Percentiles rank a stretch among this genome's conserved stretches.
These are phyloP conservation scores for Noccaea caerulescens DNA, from an alignment of 345 rosid genomes.

Conservation along the genomic window DNA sequence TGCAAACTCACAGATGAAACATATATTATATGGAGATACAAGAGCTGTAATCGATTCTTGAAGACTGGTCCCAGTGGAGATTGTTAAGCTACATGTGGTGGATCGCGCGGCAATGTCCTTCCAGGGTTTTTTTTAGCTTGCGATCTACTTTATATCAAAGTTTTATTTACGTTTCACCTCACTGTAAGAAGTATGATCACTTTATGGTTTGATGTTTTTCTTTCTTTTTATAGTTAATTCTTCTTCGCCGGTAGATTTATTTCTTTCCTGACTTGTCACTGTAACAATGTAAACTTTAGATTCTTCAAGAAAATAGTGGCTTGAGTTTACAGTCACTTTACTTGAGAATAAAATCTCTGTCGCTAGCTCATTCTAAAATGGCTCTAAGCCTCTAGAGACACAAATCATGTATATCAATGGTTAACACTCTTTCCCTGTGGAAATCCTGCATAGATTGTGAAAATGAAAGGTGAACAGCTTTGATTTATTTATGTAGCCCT, in stretches of 20 bases:
- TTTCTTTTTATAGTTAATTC: slow-evolving; percentile 23
- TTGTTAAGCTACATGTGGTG: slow-evolving; percentile 20
- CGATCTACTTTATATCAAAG: slow-evolving; percentile 62
- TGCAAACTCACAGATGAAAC: slow-evolving; percentile 33
- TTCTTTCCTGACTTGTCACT: slow-evolving; percentile 36
- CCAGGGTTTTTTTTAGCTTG: slow-evolving; percentile 44
- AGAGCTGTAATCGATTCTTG: slow-evolving; percentile 17
- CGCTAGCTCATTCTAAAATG: background rate
- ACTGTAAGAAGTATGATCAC: slow-evolving; percentile 34
- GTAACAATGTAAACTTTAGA: slow-evolving; percentile 34
- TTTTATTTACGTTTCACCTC: slow-evolving; percentile 37
- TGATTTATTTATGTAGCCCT: background rate
- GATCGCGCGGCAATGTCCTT: slow-evolving; percentile 37
- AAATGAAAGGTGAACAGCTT: slow-evolving; percentile 28
- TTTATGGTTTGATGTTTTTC: slow-evolving; percentile 16
- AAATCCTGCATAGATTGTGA: slow-evolving; percentile 34
- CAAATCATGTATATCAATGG: background rate
- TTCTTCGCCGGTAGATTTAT: slow-evolving; percentile 31
- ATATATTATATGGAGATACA: slow-evolving; percentile 14
- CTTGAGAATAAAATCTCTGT: background rate
- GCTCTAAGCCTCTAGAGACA: background rate
- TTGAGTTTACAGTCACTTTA: slow-evolving; percentile 9
- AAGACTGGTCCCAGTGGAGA: slow-evolving; percentile 29
- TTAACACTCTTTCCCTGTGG: background rate
- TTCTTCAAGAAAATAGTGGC: slow-evolving; percentile 34